Percentiles rank a stretch among this genome's conserved stretches.
Evolutionary conservation across 306 rosid genomes (phyloP).

Genomic region (Sophora flavescens): DNA sequence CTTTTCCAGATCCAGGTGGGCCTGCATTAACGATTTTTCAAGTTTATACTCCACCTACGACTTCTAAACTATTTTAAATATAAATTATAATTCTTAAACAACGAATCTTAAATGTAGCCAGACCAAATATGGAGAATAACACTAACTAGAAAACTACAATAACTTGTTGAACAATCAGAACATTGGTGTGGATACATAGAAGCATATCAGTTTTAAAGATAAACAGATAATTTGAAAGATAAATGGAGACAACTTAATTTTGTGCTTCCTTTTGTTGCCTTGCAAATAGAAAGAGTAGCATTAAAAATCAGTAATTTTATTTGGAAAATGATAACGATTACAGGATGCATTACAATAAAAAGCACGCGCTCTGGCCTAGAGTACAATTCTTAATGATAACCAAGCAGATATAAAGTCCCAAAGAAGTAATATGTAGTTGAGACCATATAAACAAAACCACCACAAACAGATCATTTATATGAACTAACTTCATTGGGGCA

Average conservation of each 20-base stretch:
- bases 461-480: not conserved
- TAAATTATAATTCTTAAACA: conserved; percentile 28
- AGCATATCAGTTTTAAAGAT: no score
- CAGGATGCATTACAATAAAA: conserved; percentile 10
- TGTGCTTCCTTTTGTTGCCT: not conserved
- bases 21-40: conserved; percentile 65
- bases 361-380: not conserved
- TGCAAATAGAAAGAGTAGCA: not conserved
- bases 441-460: conserved; percentile 19
- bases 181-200: not conserved
- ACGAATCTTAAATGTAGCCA: conserved; percentile 15
- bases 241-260: conserved; percentile 1
- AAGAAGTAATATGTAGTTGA: not conserved
- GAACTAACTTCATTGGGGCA: not conserved
- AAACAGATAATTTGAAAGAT: conserved; percentile 15
- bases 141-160: conserved; percentile 7
- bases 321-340: not conserved
- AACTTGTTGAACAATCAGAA: not conserved
- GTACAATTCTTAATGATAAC: conserved; percentile 7
- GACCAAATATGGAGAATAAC: conserved; percentile 20
- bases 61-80: conserved; percentile 18
- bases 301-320: not conserved
- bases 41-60: not conserved
- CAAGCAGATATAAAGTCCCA: conserved; percentile 1
- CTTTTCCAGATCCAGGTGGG: conserved; percentile 99